Percentiles rank a stretch among this genome's conserved stretches.
Conservation (phyloP, 2,329 filamentous ascomycete species). For the Emergomyces pasteurianus region DNA sequence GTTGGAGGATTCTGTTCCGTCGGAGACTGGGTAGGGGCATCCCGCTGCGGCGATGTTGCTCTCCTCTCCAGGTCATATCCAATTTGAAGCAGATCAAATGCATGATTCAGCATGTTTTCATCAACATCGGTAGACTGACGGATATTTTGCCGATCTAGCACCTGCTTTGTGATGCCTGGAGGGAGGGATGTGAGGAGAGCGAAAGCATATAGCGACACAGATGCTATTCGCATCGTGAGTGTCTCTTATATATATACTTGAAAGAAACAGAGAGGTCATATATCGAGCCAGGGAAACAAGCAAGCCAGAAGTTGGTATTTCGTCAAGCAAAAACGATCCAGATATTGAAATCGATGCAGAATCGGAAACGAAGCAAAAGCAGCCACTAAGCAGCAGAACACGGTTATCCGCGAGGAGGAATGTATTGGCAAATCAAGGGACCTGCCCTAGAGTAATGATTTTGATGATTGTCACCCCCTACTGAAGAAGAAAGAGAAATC, state of each 20-base stretch:
- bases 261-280: neutral
- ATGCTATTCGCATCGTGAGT: neutral
- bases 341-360: neutral
- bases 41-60: slow-evolving; percentile 4
- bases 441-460: neutral
- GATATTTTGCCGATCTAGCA: neutral
- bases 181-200: neutral
- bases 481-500: neutral
- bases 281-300: neutral
- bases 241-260: neutral
- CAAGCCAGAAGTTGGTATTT: neutral
- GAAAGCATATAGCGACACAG: neutral
- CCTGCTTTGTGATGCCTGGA: neutral
- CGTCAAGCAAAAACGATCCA: neutral
- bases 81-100: neutral
- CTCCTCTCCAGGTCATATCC: slow-evolving; percentile 2
- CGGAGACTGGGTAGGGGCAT: neutral
- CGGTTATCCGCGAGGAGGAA: neutral
- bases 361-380: neutral
- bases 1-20: neutral
- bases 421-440: neutral
- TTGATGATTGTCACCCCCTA: neutral
- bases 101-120: slow-evolving; percentile 4
- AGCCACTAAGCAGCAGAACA: neutral
- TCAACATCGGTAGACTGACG: neutral